phyloP scores from a whole-genome alignment of 805 yeast species.

The Teunomyces kruisii region DNA sequence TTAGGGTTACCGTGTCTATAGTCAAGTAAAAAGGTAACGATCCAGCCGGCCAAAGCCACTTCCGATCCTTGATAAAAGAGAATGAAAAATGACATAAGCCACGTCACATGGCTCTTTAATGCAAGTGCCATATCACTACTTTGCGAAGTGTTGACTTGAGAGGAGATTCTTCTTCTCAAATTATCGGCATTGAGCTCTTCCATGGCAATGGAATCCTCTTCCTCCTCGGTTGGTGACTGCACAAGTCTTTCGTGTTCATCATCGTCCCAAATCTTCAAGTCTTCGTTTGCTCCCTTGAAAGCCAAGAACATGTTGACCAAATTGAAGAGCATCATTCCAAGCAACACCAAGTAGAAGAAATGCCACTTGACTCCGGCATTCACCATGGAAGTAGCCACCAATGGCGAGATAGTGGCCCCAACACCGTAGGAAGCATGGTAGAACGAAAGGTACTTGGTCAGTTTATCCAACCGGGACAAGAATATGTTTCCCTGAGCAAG shows the following conservation, averaged over 20 bases:
- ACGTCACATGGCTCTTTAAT: conserved; percentile 37
- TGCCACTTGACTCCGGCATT: conserved; percentile 54
- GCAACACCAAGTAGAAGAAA: conserved; percentile 50
- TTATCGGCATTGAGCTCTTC: background rate
- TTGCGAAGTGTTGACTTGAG: conserved; percentile 11
- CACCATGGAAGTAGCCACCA: conserved; percentile 58
- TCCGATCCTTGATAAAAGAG: conserved; percentile 71
- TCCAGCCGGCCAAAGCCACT: conserved; percentile 70
- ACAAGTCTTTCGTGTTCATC: conserved; percentile 9
- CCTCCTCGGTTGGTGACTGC: background rate
- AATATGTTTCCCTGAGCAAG: conserved; percentile 54
- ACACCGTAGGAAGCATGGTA: conserved; percentile 71
- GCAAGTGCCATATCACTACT: conserved; percentile 35
- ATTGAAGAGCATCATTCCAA: conserved; percentile 37
- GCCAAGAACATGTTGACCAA: conserved; percentile 36
- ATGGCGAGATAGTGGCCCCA: conserved; percentile 71
- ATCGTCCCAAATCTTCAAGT: conserved; percentile 36
- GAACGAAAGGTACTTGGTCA: conserved; percentile 58
- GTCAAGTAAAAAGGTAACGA: conserved; percentile 58
- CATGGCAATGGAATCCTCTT: background rate
- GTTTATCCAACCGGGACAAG: conserved; percentile 48
- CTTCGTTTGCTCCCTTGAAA: conserved; percentile 50
- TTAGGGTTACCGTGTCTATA: conserved; percentile 49
- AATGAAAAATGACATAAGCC: conserved; percentile 53
- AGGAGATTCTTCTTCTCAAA: background rate